Percentiles rank a stretch among this genome's conserved stretches.
phyloP scores from a whole-genome alignment of 2,329 filamentous ascomycete genomes.

The Botryotinia calthae region DNA sequence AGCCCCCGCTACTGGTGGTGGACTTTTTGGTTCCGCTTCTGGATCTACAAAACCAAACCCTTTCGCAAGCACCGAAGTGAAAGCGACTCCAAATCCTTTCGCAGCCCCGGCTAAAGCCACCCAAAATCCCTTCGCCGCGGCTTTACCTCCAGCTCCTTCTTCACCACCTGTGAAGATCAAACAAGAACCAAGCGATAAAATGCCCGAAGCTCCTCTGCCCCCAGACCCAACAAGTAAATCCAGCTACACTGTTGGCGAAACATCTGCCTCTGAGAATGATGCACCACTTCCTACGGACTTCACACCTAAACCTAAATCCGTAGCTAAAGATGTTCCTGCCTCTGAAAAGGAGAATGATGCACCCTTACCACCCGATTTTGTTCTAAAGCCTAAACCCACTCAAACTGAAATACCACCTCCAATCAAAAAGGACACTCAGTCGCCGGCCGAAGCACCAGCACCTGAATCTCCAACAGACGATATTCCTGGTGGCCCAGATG shows the following conservation, averaged over 20 bases:
- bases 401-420: conserved; percentile 21
- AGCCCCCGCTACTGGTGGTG: conserved; percentile 20
- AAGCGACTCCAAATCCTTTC: conserved; percentile 8
- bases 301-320: conserved; percentile 28
- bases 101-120: conserved; percentile 11
- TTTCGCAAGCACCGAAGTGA: conserved; percentile 22
- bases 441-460: conserved; percentile 27
- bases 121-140: conserved; percentile 28
- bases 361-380: conserved; percentile 44
- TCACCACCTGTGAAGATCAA: conserved; percentile 31
- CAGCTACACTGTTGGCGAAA: conserved; percentile 40
- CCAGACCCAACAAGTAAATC: conserved; percentile 44
- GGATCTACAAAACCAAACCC: conserved; percentile 24
- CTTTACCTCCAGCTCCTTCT: conserved; percentile 23
- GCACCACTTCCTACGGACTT: conserved; percentile 45
- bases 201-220: conserved; percentile 44
- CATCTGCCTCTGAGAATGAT: conserved; percentile 43
- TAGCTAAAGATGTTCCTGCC: background rate
- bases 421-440: conserved; percentile 11
- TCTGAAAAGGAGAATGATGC: conserved; percentile 38
- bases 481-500: conserved; percentile 37
- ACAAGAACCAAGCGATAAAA: conserved; percentile 29
- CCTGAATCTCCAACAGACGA: conserved; percentile 31
- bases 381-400: conserved; percentile 26
- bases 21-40: conserved; percentile 28